Evolutionary conservation across 176 grass and related monocot genomes (phyloP).

Genomic region (Oryza coarctata): DNA sequence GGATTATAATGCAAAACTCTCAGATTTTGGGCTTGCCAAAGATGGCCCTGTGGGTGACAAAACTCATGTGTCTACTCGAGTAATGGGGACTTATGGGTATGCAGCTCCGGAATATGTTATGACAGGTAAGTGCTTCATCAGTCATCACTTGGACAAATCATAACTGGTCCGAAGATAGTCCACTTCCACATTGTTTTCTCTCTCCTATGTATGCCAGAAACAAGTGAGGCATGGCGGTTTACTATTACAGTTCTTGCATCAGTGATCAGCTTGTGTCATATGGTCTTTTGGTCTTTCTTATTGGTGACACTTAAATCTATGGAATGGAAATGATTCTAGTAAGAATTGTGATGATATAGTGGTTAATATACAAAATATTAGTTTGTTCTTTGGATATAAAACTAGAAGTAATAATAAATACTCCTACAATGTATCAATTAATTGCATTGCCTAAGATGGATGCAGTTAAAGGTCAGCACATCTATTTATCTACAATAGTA

Average conservation of each 20-base stretch:
- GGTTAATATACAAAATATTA: neutral
- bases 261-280: conserved; percentile 2
- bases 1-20: conserved; percentile 87
- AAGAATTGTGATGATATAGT: conserved; percentile 3
- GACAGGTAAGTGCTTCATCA: conserved; percentile 50
- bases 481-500: neutral
- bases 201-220: neutral
- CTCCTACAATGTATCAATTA: neutral
- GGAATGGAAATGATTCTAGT: conserved; percentile 5
- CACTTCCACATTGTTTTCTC: neutral
- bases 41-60: conserved; percentile 85
- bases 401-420: neutral
- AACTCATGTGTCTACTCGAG: conserved; percentile 83
- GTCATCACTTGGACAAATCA: neutral
- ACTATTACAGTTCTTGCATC: neutral
- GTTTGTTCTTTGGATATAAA: neutral
- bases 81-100: conserved; percentile 92
- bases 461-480: neutral
- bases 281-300: neutral
- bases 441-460: neutral
- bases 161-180: neutral
- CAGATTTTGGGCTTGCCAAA: conserved; percentile 88
- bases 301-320: neutral
- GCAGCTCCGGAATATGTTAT: conserved; percentile 86
- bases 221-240: conserved; percentile 2